Conservation (phyloP, 768 basidiomycete species). For the Dendrothele bispora region DNA sequence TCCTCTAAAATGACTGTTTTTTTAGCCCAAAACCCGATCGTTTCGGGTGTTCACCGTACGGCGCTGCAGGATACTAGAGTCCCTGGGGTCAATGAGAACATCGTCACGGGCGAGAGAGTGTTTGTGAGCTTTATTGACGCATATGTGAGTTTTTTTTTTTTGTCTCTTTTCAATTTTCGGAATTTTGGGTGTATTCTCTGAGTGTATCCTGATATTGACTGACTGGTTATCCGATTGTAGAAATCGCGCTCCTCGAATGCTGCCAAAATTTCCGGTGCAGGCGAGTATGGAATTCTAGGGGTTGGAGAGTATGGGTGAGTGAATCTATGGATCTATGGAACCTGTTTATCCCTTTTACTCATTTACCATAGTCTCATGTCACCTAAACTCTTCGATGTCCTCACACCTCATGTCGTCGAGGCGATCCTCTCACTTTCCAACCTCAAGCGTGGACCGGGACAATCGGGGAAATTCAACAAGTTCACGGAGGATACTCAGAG, state of each 20-base stretch:
- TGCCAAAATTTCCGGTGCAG: too few species aligned
- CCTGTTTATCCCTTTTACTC: too few species aligned
- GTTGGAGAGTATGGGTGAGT: constrained; percentile 5
- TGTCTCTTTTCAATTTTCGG: too few species aligned
- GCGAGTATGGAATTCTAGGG: background rate
- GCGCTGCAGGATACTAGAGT: background rate
- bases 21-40: background rate
- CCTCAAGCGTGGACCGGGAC: constrained; percentile 1
- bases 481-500: background rate
- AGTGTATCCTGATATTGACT: too few species aligned
- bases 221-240: background rate
- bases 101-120: constrained; percentile 2
- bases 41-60: constrained; percentile 1
- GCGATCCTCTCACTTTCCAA: background rate
- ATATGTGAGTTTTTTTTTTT: background rate
- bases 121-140: constrained; percentile 3
- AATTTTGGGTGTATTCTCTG: too few species aligned
- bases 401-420: constrained; percentile 2
- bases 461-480: constrained; percentile 1
- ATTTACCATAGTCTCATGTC: background rate
- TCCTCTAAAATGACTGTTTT: background rate
- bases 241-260: too few species aligned
- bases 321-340: background rate
- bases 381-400: background rate
- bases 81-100: background rate